A percentile compares a stretch with the other conserved stretches of the same genome.
phyloP scores from a whole-genome alignment of 495 filamentous ascomycete species.

The Bacidia rubella region DNA sequence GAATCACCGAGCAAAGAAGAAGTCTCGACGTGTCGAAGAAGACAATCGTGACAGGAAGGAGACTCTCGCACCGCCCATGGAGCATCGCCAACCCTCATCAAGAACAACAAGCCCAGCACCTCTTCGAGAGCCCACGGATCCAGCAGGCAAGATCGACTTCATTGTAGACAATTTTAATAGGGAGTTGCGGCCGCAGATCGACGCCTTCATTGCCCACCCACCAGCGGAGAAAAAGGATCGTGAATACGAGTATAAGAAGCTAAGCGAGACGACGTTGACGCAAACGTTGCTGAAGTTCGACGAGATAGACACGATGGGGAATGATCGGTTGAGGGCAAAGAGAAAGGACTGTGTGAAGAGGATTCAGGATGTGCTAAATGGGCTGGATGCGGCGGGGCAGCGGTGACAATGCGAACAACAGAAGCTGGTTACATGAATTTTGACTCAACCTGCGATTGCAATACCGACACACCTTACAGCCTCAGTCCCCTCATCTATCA shows the following conservation, averaged over 20 bases:
- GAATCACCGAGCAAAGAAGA: slow-evolving; percentile 23
- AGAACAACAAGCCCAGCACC: slow-evolving; percentile 21
- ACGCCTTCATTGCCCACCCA: slow-evolving; percentile 47
- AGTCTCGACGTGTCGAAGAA: slow-evolving; percentile 17
- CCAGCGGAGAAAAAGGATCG: slow-evolving; percentile 58
- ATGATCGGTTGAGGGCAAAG: slow-evolving; percentile 43
- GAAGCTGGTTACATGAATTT: too few species aligned
- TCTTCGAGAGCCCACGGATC: slow-evolving; percentile 30
- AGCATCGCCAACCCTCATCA: neutral
- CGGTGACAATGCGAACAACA: neutral
- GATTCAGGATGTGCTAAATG: slow-evolving; percentile 10
- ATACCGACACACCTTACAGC: too few species aligned
- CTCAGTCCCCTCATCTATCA: too few species aligned
- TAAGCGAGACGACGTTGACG: slow-evolving; percentile 71
- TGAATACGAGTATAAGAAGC: slow-evolving; percentile 62
- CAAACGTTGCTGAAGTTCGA: slow-evolving; percentile 80
- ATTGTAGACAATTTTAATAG: slow-evolving; percentile 53
- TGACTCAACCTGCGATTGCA: too few species aligned
- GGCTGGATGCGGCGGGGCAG: slow-evolving; percentile 3
- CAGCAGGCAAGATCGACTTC: slow-evolving; percentile 58
- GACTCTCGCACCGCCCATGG: slow-evolving; percentile 12
- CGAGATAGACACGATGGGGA: slow-evolving; percentile 59
- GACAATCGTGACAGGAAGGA: slow-evolving; percentile 10
- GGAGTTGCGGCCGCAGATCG: slow-evolving; percentile 52
- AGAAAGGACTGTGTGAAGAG: slow-evolving; percentile 57